Percentiles rank a stretch among this genome's conserved stretches.
Conservation (phyloP, 345 rosid genomes). For the Euphorbia lathyris region DNA sequence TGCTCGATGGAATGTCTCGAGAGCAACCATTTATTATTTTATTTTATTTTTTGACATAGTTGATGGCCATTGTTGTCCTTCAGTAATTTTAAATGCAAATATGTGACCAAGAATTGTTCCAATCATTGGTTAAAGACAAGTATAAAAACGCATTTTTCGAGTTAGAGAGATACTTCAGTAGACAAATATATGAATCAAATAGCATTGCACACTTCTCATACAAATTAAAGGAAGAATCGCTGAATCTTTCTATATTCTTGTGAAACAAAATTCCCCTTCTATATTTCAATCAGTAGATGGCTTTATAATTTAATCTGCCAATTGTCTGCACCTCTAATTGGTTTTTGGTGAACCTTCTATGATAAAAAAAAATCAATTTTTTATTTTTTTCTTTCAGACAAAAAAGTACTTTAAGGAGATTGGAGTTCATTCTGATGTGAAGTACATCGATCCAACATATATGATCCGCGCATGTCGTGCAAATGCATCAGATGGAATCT, state of each 20-base stretch:
- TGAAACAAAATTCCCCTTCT: too few relatives aligned
- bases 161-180: too few relatives aligned
- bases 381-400: slow-evolving; percentile 42
- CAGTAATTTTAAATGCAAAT: background rate
- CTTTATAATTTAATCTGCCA: background rate
- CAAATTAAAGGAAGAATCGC: background rate
- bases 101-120: background rate
- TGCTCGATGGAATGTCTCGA: background rate
- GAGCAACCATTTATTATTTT: background rate
- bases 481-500: slow-evolving; percentile 94
- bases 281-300: background rate
- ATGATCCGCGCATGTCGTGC: slow-evolving; percentile 97
- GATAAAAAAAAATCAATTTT: background rate
- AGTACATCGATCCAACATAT: slow-evolving; percentile 96
- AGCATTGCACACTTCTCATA: slow-evolving; percentile 1
- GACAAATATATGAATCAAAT: background rate
- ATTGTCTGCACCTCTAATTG: background rate
- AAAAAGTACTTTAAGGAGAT: slow-evolving; percentile 71
- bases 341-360: background rate
- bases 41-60: background rate
- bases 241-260: background rate
- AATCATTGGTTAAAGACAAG: background rate
- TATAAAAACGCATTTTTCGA: too few relatives aligned
- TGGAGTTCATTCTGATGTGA: slow-evolving; percentile 71
- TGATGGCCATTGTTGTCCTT: background rate